Conservation (phyloP, 331 rosid species). For the Erythrophleum ivorense region DNA sequence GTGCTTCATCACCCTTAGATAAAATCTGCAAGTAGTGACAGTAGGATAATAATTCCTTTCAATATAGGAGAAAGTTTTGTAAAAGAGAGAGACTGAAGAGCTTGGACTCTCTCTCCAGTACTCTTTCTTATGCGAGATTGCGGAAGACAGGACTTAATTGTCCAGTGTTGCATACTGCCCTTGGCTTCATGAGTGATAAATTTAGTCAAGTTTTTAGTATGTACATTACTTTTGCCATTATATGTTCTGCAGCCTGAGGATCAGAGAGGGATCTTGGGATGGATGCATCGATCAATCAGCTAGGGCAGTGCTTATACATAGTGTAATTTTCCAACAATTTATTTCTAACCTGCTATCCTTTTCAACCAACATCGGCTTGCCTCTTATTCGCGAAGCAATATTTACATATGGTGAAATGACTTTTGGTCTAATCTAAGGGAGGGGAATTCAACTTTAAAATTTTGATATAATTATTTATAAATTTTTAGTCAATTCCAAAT, state of each 20-base stretch:
- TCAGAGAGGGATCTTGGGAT: background rate
- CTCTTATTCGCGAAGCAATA: background rate
- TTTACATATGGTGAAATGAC: background rate
- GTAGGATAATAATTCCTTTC: background rate
- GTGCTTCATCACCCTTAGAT: constrained; percentile 4
- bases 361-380: background rate
- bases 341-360: background rate
- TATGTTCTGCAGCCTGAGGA: background rate
- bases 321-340: background rate
- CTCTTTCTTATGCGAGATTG: background rate
- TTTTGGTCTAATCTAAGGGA: background rate
- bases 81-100: too few species aligned
- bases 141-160: background rate
- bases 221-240: background rate
- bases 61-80: background rate
- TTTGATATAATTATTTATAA: background rate
- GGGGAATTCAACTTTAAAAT: background rate
- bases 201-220: background rate
- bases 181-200: constrained; percentile 12
- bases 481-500: background rate
- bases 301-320: background rate
- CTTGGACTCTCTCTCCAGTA: background rate
- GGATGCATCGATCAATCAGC: background rate
- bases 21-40: background rate
- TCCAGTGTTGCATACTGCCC: constrained; percentile 2